Evolutionary conservation across 805 yeast genomes (phyloP), one percentile per base, ranked within the genome.

Genomic region (Wickerhamomyces pijperi): DNA sequence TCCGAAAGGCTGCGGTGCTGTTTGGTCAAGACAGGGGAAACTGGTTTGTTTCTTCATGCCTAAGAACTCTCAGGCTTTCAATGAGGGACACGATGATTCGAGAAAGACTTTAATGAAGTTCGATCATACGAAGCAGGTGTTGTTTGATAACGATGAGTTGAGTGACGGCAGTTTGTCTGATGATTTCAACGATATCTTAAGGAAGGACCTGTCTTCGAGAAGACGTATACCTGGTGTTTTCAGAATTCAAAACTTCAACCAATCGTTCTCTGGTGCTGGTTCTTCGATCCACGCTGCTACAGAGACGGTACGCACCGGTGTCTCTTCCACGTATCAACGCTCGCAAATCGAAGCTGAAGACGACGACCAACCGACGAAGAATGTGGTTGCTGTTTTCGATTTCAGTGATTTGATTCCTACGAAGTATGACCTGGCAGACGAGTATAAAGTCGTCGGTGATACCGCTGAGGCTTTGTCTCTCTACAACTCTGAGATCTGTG

Each of bases 1-100:
- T 13, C 96, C 97, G 0, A 87, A 84, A 53, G 92, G 87, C 9
- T 88, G 95, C 63, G 96, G 96, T 9, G 96, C 95, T 0, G 65
- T 75, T 2, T 88, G 96, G 95, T 69, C 94, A 0, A 70, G 76
- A 12, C 70, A 74, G 3, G 96, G 96, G 0, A 75, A 75, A 42
- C 62, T 88, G 37, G 80, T 88, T 1, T 84, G 95, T 53, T 88
- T 88, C 51, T 86, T 85, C 59, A 72, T 80, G 9, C 77, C 81
- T 0, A 73, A 43, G 29, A 25, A 25, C n/a, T 13, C 12, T 4
- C 12, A 25, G 13, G 14, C 14, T 12, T 25, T 25, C 29, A 25
- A 25, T 25, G 29, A 32, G 45, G 43, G 72, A 67, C 60, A 36
- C 63, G 60, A 41, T 60, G 64, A 13, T 19, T 7, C n/a, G 39